These are phyloP conservation scores for Amanita subjunquillea DNA, from an alignment of 768 basidiomycete species.

Conservation along the genomic window DNA sequence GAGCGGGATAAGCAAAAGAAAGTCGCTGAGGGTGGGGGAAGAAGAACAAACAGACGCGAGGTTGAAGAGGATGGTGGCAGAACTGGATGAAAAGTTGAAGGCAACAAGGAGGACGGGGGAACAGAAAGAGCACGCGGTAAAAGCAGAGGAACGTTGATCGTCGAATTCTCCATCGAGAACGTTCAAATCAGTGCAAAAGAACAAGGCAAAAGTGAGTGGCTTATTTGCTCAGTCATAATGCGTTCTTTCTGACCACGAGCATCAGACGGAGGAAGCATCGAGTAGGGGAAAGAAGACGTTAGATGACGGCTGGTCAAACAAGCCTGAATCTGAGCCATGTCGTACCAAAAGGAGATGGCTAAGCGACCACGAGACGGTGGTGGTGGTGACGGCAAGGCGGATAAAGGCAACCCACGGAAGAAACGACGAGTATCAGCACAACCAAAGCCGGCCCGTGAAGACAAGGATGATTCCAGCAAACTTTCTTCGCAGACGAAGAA, in stretches of 20 bases:
- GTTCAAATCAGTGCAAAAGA: slow-evolving; percentile 57
- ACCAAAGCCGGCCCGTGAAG: too few species aligned
- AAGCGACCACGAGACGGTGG: neutral
- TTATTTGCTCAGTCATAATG: too few species aligned
- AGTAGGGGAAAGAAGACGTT: neutral
- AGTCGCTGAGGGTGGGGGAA: slow-evolving; percentile 45
- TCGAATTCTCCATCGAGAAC: slow-evolving; percentile 98
- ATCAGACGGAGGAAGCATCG: neutral
- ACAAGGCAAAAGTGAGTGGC: slow-evolving; percentile 17
- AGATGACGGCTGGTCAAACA: neutral
- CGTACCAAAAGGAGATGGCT: neutral
- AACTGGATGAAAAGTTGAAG: slow-evolving; percentile 28
- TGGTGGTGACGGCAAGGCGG: neutral
- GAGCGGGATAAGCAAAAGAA: slow-evolving; percentile 35
- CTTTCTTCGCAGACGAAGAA: too few species aligned
- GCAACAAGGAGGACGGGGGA: slow-evolving; percentile 46
- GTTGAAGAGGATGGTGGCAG: slow-evolving; percentile 19
- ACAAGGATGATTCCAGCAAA: too few species aligned
- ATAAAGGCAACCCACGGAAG: neutral
- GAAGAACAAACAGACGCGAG: slow-evolving; percentile 49
- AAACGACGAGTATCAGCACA: neutral
- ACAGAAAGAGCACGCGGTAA: slow-evolving; percentile 31
- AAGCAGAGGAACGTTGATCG: slow-evolving; percentile 49
- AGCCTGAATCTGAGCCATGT: neutral
- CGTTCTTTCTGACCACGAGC: neutral